A percentile compares a stretch with the other conserved stretches of the same genome.
Evolutionary conservation across 2,329 filamentous ascomycete species (phyloP).

Genomic region (Alternaria triticina): DNA sequence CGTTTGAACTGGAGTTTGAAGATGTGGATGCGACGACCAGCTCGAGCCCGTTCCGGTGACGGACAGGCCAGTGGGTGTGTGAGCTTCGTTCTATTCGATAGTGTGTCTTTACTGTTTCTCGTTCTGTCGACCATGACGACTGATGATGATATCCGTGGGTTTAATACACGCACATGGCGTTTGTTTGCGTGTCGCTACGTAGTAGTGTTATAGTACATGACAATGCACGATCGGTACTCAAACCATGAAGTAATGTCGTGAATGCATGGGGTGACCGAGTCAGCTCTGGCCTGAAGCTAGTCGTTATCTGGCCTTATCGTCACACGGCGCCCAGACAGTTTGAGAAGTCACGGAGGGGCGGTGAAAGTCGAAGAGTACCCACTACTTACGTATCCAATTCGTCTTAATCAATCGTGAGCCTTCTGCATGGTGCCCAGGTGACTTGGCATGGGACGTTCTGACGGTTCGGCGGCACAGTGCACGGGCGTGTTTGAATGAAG

Average conservation of each 20-base stretch:
- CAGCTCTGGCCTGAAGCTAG: constrained; percentile 1
- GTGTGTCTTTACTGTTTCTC: not conserved
- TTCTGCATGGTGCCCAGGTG: constrained; percentile 3
- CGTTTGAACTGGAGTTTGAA: constrained; percentile 60
- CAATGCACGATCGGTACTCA: not conserved
- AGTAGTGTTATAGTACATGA: not conserved
- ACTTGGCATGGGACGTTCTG: constrained; percentile 16
- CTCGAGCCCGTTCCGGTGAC: constrained; percentile 50
- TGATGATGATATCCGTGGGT: constrained; percentile 10
- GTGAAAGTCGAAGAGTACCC: not conserved
- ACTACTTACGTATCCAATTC: constrained; percentile 14
- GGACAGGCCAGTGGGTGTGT: not conserved
- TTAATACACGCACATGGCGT: constrained; percentile 1
- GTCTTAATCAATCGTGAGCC: constrained; percentile 6
- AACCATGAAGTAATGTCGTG: not conserved
- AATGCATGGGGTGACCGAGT: not conserved
- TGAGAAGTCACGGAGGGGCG: not conserved
- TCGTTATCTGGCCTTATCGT: constrained; percentile 35
- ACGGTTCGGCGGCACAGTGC: constrained; percentile 15
- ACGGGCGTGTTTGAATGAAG: constrained; percentile 25
- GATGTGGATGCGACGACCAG: constrained; percentile 50
- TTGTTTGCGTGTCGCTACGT: not conserved
- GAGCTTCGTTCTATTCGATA: not conserved
- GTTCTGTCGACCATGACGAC: constrained; percentile 1
- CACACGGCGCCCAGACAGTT: not conserved